Evolutionary conservation across 371 early-diverging fungal species (phyloP).

Genomic region (Mucor velutinosus): DNA sequence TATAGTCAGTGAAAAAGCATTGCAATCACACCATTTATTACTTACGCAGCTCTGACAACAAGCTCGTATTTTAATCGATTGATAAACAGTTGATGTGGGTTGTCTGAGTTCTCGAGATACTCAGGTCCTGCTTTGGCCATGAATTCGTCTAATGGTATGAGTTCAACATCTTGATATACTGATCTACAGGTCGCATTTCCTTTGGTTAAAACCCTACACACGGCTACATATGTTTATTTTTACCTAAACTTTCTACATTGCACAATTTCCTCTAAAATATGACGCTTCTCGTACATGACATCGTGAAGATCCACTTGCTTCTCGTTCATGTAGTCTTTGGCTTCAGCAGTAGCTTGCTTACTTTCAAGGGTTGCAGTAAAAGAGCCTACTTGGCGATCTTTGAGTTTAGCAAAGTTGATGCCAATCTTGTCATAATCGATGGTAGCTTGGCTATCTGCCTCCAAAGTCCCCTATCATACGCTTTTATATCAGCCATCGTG

Average conservation of each 20-base stretch:
- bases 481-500: neutral
- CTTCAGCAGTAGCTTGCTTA: constrained; percentile 46
- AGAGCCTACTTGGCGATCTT: constrained; percentile 32
- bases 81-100: constrained; percentile 47
- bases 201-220: neutral
- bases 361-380: constrained; percentile 30
- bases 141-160: constrained; percentile 47
- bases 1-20: neutral
- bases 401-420: constrained; percentile 22
- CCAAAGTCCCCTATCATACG: constrained; percentile 20
- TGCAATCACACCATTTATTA: neutral
- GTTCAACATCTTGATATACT: constrained; percentile 49
- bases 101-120: constrained; percentile 30
- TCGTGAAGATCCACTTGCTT: constrained; percentile 45
- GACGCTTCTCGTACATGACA: constrained; percentile 51
- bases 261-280: constrained; percentile 49
- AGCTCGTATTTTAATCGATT: constrained; percentile 49
- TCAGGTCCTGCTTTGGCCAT: constrained; percentile 32
- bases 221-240: neutral
- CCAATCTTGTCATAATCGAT: constrained; percentile 20
- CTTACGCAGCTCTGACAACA: constrained; percentile 41
- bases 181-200: constrained; percentile 27
- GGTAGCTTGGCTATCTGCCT: constrained; percentile 9
- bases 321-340: constrained; percentile 45
- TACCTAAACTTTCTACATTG: constrained; percentile 50